Percentiles rank a stretch among this genome's conserved stretches.
Conservation (phyloP, 768 basidiomycete genomes). For the Suillus fuscotomentosus region DNA sequence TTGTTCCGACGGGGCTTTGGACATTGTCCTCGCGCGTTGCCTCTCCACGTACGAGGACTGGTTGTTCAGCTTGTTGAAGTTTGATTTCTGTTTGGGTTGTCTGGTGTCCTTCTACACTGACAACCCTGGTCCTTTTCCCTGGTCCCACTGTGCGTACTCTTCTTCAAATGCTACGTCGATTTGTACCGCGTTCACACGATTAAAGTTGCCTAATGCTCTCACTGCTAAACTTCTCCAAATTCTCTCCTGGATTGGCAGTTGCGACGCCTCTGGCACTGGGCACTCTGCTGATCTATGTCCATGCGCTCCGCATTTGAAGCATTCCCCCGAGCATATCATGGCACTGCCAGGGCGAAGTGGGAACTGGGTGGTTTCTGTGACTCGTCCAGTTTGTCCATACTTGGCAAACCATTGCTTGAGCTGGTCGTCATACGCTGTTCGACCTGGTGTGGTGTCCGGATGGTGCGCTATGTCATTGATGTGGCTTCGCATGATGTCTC, state of each 20-base stretch:
- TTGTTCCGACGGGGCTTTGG: neutral
- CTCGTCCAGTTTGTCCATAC: neutral
- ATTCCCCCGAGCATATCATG: neutral
- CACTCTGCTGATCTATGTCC: neutral
- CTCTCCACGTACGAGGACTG: neutral
- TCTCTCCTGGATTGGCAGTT: neutral
- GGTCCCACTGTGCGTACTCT: neutral
- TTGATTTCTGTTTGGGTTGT: neutral
- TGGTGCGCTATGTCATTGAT: neutral
- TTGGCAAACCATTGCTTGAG: neutral
- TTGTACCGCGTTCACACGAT: neutral
- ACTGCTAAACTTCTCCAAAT: neutral
- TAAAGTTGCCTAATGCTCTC: neutral
- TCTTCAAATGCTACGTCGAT: neutral
- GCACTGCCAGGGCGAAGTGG: neutral
- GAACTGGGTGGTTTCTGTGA: neutral
- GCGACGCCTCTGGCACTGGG: neutral
- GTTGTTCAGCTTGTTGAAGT: neutral
- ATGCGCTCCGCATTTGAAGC: neutral
- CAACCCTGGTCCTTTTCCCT: neutral
- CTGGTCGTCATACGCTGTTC: neutral
- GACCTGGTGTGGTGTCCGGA: neutral
- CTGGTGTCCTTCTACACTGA: neutral
- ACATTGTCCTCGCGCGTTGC: neutral
- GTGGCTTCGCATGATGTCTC: neutral